Evolutionary conservation across 768 basidiomycete species (phyloP).

Genomic region (Russula lepida): DNA sequence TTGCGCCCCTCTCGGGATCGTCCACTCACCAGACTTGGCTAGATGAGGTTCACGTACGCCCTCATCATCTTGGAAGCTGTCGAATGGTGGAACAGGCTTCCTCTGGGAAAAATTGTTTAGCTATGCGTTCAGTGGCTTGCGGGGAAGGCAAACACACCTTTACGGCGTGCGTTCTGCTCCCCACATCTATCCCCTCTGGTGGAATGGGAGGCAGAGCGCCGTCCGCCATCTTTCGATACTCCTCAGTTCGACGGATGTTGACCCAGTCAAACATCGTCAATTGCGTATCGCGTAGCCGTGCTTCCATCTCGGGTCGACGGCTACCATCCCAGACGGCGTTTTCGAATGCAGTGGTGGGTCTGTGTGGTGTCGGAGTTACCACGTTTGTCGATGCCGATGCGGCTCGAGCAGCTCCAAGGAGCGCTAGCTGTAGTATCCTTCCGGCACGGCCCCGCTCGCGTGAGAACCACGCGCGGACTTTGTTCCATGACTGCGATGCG

Average conservation of each 20-base stretch:
- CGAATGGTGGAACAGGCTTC: constrained; percentile 18
- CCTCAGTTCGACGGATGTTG: constrained; percentile 9
- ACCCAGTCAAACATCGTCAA: constrained; percentile 17
- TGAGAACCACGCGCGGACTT: constrained; percentile 19
- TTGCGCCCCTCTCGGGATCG: neutral
- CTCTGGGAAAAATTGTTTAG: constrained; percentile 6
- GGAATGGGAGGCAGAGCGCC: constrained; percentile 11
- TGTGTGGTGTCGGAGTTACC: constrained; percentile 4
- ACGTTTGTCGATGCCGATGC: constrained; percentile 14
- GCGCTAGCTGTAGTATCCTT: constrained; percentile 10
- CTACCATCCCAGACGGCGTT: constrained; percentile 7
- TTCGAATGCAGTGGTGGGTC: neutral
- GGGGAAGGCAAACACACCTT: constrained; percentile 8
- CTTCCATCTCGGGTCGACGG: constrained; percentile 5
- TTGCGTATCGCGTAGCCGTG: constrained; percentile 11
- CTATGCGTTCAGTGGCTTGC: neutral
- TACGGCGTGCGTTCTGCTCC: constrained; percentile 6
- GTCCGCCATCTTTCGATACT: constrained; percentile 10
- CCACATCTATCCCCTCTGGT: constrained; percentile 1
- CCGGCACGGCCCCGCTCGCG: constrained; percentile 17
- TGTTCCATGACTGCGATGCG: constrained; percentile 10
- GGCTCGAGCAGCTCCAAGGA: constrained; percentile 10
- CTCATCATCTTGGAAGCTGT: constrained; percentile 8
- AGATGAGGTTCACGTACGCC: neutral
- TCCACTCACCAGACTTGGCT: constrained; percentile 6